Conservation (phyloP, 2,329 filamentous ascomycete species). For the Fusarium sp. region DNA sequence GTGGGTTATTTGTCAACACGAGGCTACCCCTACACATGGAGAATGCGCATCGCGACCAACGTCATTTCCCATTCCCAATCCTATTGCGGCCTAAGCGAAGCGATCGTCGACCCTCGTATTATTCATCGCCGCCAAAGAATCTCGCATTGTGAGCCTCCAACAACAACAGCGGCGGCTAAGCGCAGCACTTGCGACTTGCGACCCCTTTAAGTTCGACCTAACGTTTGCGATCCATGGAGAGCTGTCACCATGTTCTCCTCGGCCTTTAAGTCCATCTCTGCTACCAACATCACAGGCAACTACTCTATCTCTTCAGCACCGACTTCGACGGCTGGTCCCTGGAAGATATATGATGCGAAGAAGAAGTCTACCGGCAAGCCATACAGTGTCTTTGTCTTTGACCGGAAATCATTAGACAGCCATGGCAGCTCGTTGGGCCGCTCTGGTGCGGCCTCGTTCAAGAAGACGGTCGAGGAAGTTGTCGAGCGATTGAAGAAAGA, state of each 20-base stretch:
- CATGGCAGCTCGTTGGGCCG: constrained; percentile 52
- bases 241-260: constrained; percentile 81
- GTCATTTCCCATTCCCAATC: constrained; percentile 23
- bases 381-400: constrained; percentile 94
- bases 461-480: constrained; percentile 86
- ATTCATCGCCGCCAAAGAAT: background rate
- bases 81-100: constrained; percentile 13
- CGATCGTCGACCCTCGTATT: constrained; percentile 9
- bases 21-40: constrained; percentile 27
- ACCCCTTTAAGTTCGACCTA: constrained; percentile 16
- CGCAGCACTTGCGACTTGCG: background rate
- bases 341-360: constrained; percentile 98
- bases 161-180: background rate
- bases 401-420: constrained; percentile 83
- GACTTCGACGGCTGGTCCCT: constrained; percentile 85
- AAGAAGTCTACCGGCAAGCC: constrained; percentile 92
- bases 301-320: constrained; percentile 83
- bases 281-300: constrained; percentile 88
- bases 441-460: constrained; percentile 70
- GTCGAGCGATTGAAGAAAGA: constrained; percentile 92
- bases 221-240: constrained; percentile 42
- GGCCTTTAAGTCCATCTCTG: constrained; percentile 91
- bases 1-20: constrained; percentile 38
- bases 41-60: constrained; percentile 33
- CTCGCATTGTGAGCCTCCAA: background rate